These are phyloP conservation scores for Turritis glabra DNA, from an alignment of 345 rosid genomes.

Conservation along the genomic window DNA sequence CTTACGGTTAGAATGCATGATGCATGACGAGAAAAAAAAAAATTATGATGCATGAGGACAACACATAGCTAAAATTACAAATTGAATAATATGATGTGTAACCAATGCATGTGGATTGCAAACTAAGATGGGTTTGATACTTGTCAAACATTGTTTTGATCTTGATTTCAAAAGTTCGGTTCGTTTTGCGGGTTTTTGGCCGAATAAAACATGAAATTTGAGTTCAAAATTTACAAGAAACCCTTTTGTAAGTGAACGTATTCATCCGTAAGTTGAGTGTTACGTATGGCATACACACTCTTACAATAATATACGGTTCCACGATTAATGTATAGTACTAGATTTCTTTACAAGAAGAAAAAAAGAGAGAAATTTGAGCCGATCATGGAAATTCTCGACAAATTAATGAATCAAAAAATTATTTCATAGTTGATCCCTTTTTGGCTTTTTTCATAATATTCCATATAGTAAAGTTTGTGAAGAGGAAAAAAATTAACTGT, in stretches of 20 bases:
- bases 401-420: no score
- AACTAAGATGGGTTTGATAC: slow-evolving; percentile 19
- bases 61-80: slow-evolving; percentile 23
- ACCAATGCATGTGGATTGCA: slow-evolving; percentile 33
- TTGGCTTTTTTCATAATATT: not conserved
- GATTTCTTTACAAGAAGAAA: slow-evolving; percentile 19
- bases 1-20: slow-evolving; percentile 24
- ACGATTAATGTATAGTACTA: not conserved
- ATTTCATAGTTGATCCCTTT: no score
- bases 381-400: not conserved
- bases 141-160: slow-evolving; percentile 23
- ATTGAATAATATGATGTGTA: not conserved
- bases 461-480: not conserved
- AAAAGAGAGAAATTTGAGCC: not conserved
- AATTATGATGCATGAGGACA: slow-evolving; percentile 24
- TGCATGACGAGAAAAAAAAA: slow-evolving; percentile 12
- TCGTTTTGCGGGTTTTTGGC: slow-evolving; percentile 22
- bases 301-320: slow-evolving; percentile 9
- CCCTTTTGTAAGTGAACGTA: slow-evolving; percentile 18
- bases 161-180: slow-evolving; percentile 27
- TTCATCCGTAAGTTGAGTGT: slow-evolving; percentile 31
- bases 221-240: slow-evolving; percentile 30
- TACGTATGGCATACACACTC: slow-evolving; percentile 32
- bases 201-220: slow-evolving; percentile 17
- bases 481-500: not conserved